These are phyloP conservation scores for Leccinellum rugosiceps DNA, from an alignment of 768 basidiomycete genomes.

Conservation along the genomic window DNA sequence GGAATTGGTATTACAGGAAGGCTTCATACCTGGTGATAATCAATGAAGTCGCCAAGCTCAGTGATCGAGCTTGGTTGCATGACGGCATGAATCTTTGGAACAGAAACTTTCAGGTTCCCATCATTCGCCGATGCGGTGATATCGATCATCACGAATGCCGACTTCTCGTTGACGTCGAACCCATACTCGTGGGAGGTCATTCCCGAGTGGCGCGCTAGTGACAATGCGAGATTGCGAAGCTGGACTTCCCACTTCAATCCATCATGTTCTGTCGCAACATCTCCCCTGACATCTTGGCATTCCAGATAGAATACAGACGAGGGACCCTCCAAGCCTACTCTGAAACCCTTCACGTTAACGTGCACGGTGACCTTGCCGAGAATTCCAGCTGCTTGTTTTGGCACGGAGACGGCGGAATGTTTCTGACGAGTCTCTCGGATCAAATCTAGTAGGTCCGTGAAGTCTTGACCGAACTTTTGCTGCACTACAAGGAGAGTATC, in stretches of 20 bases:
- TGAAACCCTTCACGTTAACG: slow-evolving; percentile 75
- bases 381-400: slow-evolving; percentile 14
- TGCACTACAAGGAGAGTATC: slow-evolving; percentile 81
- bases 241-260: slow-evolving; percentile 63
- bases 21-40: slow-evolving; percentile 67
- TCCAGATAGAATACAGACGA: slow-evolving; percentile 73
- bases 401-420: slow-evolving; percentile 10
- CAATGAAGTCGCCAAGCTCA: slow-evolving; percentile 85
- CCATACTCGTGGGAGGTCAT: slow-evolving; percentile 33
- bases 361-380: slow-evolving; percentile 44
- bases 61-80: slow-evolving; percentile 93
- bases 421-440: slow-evolving; percentile 56
- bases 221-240: slow-evolving; percentile 77
- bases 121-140: slow-evolving; percentile 46
- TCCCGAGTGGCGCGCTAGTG: slow-evolving; percentile 62
- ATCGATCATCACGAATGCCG: slow-evolving; percentile 85
- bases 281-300: slow-evolving; percentile 70
- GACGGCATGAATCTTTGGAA: slow-evolving; percentile 85
- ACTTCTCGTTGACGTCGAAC: slow-evolving; percentile 60
- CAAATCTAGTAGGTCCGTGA: slow-evolving; percentile 72
- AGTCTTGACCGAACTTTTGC: slow-evolving; percentile 87
- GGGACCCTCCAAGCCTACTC: slow-evolving; percentile 71
- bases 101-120: slow-evolving; percentile 44
- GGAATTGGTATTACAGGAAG: not conserved
- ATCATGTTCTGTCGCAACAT: slow-evolving; percentile 42